These are phyloP conservation scores for Flaveria ramosissima DNA, from an alignment of 129 eudicot genomes.

Conservation along the genomic window DNA sequence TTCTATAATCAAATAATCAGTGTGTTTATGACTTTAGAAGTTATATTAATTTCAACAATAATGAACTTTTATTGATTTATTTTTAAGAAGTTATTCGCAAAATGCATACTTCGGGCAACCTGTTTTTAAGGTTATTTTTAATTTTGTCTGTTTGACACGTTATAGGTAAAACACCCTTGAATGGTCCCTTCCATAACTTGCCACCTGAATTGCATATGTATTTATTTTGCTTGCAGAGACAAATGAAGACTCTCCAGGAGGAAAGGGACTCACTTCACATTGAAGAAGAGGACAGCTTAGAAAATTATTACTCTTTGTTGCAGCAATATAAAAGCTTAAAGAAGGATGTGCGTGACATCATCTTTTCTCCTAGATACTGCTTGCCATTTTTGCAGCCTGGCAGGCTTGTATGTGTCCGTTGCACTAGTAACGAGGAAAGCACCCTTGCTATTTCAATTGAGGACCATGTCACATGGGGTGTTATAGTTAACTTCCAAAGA, in stretches of 20 bases:
- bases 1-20: neutral
- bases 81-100: neutral
- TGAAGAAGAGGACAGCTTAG: constrained; percentile 91
- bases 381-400: constrained; percentile 98
- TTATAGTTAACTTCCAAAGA: constrained; percentile 83
- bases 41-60: neutral
- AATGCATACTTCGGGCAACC: neutral
- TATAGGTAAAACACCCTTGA: neutral
- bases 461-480: constrained; percentile 92
- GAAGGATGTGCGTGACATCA: constrained; percentile 81
- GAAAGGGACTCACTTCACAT: constrained; percentile 82
- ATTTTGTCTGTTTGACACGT: neutral
- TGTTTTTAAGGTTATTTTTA: neutral
- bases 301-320: constrained; percentile 76
- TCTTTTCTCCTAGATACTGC: constrained; percentile 80
- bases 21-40: neutral
- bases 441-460: constrained; percentile 63
- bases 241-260: constrained; percentile 73
- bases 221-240: constrained; percentile 59
- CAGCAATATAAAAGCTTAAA: constrained; percentile 72
- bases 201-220: neutral
- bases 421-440: constrained; percentile 49
- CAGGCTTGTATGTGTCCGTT: constrained; percentile 74
- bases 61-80: neutral
- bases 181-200: neutral